These are phyloP conservation scores for Solanum sitiens DNA, from an alignment of 257 asterid species.

Conservation along the genomic window DNA sequence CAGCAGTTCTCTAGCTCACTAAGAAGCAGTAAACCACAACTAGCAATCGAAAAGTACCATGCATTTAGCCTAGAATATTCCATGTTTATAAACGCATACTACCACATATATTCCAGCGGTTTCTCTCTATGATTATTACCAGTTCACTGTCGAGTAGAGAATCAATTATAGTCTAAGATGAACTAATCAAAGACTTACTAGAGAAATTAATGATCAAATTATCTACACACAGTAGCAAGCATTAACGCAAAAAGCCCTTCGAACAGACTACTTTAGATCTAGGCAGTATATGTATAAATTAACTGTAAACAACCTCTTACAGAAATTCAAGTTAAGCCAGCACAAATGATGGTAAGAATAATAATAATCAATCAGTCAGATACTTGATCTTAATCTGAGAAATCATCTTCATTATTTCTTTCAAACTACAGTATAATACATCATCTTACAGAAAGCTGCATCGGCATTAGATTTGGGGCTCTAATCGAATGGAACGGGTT, in stretches of 20 bases:
- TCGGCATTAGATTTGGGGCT: neutral
- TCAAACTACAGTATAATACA: neutral
- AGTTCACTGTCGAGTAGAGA: neutral
- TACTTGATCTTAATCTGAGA: neutral
- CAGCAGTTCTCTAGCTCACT: neutral
- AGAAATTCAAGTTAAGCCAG: neutral
- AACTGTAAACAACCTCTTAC: neutral
- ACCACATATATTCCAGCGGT: neutral
- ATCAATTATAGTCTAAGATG: neutral
- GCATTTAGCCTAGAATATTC: neutral
- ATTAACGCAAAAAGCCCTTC: neutral
- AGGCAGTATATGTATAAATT: neutral
- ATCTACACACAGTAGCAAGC: neutral
- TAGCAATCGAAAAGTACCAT: neutral
- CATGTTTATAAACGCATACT: neutral
- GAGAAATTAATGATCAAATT: neutral
- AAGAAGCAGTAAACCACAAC: neutral
- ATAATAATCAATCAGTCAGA: neutral
- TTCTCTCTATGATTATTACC: neutral
- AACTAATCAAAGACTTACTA: neutral
- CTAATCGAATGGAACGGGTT: neutral
- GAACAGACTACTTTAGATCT: neutral
- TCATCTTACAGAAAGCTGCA: neutral
- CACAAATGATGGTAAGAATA: neutral
- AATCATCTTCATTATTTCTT: neutral